Conservation (phyloP, 345 rosid species). For the Brassica cretica region DNA sequence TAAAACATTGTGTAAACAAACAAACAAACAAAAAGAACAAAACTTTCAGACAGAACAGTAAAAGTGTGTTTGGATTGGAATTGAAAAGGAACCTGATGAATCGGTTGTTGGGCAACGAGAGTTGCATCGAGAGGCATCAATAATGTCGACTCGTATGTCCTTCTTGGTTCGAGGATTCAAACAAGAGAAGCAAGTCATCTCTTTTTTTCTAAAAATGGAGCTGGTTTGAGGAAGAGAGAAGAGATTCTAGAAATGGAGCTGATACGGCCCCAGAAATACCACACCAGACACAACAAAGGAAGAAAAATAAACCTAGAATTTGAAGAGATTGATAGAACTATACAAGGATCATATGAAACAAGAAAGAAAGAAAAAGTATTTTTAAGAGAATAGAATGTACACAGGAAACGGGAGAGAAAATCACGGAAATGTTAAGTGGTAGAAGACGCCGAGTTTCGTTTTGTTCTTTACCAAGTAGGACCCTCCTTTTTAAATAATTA, state of each 20-base stretch:
- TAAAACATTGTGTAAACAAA: not conserved
- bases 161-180: slow-evolving; percentile 50
- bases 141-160: slow-evolving; percentile 62
- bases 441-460: slow-evolving; percentile 18
- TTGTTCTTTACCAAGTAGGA: slow-evolving; percentile 18
- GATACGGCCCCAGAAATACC: slow-evolving; percentile 13
- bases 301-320: too few relatives aligned
- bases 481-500: too few relatives aligned
- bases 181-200: slow-evolving; percentile 89
- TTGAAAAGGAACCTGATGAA: slow-evolving; percentile 49
- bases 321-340: too few relatives aligned
- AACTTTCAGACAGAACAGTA: not conserved
- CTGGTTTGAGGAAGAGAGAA: not conserved
- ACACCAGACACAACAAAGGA: not conserved
- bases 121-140: slow-evolving; percentile 57
- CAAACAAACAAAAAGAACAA: not conserved
- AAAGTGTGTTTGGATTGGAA: not conserved
- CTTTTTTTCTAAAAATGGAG: not conserved
- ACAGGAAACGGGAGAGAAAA: slow-evolving; percentile 20
- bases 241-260: slow-evolving; percentile 22
- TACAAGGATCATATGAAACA: not conserved
- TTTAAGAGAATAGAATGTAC: not conserved
- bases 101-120: slow-evolving; percentile 51
- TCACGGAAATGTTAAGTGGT: slow-evolving; percentile 7
- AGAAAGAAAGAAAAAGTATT: not conserved